A percentile compares a stretch with the other conserved stretches of the same genome.
These are phyloP conservation scores for Phylloporus sp. DNA, from an alignment of 1,284 basidiomycete genomes.

Conservation along the genomic window DNA sequence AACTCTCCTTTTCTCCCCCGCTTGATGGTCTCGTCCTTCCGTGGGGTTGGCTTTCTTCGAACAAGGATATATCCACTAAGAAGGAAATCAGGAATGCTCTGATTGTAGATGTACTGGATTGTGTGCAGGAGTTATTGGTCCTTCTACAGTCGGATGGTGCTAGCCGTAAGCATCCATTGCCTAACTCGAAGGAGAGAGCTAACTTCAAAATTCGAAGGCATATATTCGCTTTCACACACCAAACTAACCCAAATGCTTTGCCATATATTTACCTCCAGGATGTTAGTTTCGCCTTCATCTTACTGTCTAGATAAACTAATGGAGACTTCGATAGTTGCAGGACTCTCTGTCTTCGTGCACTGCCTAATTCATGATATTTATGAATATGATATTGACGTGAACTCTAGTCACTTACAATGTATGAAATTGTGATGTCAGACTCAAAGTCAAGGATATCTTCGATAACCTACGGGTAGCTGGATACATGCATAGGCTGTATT, in stretches of 20 bases:
- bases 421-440: neutral
- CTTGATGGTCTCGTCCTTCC: constrained; percentile 52
- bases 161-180: constrained; percentile 7
- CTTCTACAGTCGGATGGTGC: constrained; percentile 17
- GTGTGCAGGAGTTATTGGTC: constrained; percentile 19
- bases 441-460: constrained; percentile 22
- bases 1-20: constrained; percentile 21
- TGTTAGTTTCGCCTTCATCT: constrained; percentile 19
- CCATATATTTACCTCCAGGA: constrained; percentile 31
- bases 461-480: constrained; percentile 12
- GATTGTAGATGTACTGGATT: constrained; percentile 12
- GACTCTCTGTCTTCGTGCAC: constrained; percentile 33
- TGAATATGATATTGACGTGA: neutral
- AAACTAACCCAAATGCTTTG: constrained; percentile 27
- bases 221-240: constrained; percentile 21
- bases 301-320: constrained; percentile 1
- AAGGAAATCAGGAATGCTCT: constrained; percentile 19
- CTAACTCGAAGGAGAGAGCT: neutral
- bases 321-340: constrained; percentile 23
- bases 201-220: constrained; percentile 7
- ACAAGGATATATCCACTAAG: constrained; percentile 30
- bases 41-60: constrained; percentile 47
- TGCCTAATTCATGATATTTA: neutral
- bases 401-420: constrained; percentile 27
- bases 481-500: constrained; percentile 17